Percentiles rank a stretch among this genome's conserved stretches.
Conservation (phyloP, 805 yeast species). For the Lipomyces anomalus region DNA sequence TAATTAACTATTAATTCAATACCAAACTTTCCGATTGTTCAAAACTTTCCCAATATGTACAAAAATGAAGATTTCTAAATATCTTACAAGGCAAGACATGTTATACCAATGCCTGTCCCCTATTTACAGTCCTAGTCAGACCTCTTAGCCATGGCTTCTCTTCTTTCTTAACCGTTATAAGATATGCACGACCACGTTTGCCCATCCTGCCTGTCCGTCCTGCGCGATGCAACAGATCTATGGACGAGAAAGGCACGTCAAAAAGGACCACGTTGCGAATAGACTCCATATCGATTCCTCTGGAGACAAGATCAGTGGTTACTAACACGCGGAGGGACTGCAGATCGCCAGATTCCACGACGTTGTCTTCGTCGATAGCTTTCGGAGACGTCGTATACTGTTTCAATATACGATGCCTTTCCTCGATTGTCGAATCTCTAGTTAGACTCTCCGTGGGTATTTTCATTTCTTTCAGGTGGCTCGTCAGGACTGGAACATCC, state of each 20-base stretch:
- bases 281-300: constrained; percentile 83
- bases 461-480: constrained; percentile 46
- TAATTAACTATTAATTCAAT: constrained; percentile 1
- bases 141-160: constrained; percentile 40
- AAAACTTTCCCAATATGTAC: neutral
- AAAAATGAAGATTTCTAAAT: neutral
- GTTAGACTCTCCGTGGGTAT: constrained; percentile 62
- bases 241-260: constrained; percentile 79
- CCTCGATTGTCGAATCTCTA: constrained; percentile 57
- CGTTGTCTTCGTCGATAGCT: neutral
- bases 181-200: constrained; percentile 78
- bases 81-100: neutral
- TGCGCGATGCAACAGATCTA: constrained; percentile 82
- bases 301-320: constrained; percentile 81
- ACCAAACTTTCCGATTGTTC: too few species aligned
- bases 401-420: constrained; percentile 50
- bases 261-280: constrained; percentile 75
- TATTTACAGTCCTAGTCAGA: constrained; percentile 60
- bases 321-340: constrained; percentile 59
- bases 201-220: constrained; percentile 95
- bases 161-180: constrained; percentile 57
- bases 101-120: constrained; percentile 38
- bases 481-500: constrained; percentile 54
- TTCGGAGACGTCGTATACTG: constrained; percentile 60
- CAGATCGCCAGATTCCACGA: constrained; percentile 28